Base-by-base conservation (phyloP, 2,329 filamentous ascomycete species). In the Fusarium caatingaense region DNA sequence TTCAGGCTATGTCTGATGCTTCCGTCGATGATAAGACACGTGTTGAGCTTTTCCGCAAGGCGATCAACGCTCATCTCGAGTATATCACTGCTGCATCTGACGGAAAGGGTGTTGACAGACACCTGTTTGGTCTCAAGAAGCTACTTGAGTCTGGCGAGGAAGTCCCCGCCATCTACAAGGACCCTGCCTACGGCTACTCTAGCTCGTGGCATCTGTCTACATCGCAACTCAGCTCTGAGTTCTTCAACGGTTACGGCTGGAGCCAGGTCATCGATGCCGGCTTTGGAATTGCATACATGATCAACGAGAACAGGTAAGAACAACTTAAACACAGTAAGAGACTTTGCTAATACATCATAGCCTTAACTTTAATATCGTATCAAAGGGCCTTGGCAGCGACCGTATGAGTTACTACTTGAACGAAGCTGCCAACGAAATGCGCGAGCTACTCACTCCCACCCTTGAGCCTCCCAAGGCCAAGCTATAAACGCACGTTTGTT, bases 221-320 rank as follows among this genome's bases (percentile, higher is more conserved):
- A 28, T 93, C 90, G 66, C 97, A 99, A 84, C 84, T 99, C 79
- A 96, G 92, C 82, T 94, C 91, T 34, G 97, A 99, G 84, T 98
- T 93, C 86, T 99, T 98, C 83, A 99, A 99, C 80, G 96, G 97
- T 25, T 99, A 99, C 81, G 96, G 96, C 47, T 99, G 96, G 96
- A 96, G 92, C 78, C 95, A 99, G 84, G 96, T 99, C 55, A 92
- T 98, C 58, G 94, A 98, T 77, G 93, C 92, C 65, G 96, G 96
- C 30, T 99, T 96, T 82, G 96, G 96, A 71, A 97, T 99, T 78
- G 96, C 96, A 41, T 99, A 99, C 80, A 99, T 99, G 96, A 98
- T 99, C 80, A 99, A 99, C 79, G 95, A 98, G 86, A 97, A 98
- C 82, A 94, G 89, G 91, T 93, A 78, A 80, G 84, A 77, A 45